Base-by-base conservation (phyloP, 495 filamentous ascomycete genomes). In the Neurospora discreta region DNA sequence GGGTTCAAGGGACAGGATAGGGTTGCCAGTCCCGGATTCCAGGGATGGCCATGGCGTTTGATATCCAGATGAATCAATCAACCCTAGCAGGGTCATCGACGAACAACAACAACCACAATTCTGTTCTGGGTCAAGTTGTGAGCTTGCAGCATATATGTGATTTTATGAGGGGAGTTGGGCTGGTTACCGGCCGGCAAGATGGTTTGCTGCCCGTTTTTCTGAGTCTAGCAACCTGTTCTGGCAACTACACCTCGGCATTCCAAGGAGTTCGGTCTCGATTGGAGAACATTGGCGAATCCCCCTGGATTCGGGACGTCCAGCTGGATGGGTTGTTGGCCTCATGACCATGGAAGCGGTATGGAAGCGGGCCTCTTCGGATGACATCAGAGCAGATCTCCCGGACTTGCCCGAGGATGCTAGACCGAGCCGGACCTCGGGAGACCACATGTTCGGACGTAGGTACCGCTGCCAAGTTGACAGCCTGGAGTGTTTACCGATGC, bases 41-140 rank as follows among this genome's bases (percentile, higher is more conserved):
- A 73, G 77, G 77, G 74, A 76, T 74, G 78, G 78, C 70, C 75
- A 80, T 74, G 79, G 79, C 79, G 79, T 80, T 80, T 80, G 78
- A 80, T 80, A 80, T 79, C 78, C 73, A 76, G 77, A 78, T 68
- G 41, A 76, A 72, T 71, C 74, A 74, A 77, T 74, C 72, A 78
- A 33, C 71, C 75, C 74, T 75, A 76, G 60, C 74, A 71, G 74
- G 70, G 46, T 69, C 75, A 65, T 65, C 26, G 52, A 65, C 52
- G 52, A 69, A 41, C 68, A 38, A 44, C 36, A 71, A 11, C 69
- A 60, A 16, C 52, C 9, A 39, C 39, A 38, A 38, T 8, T 36
- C 8, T 33, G 69, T 33, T 36, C 43, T 23, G 23, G 69, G n/a
- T 16, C 18, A n/a, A 15, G 40, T n/a, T 10, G 69, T 33, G 69